These are phyloP conservation scores for Jaltomata sinuosa DNA, from an alignment of 257 asterid genomes.

Conservation along the genomic window DNA sequence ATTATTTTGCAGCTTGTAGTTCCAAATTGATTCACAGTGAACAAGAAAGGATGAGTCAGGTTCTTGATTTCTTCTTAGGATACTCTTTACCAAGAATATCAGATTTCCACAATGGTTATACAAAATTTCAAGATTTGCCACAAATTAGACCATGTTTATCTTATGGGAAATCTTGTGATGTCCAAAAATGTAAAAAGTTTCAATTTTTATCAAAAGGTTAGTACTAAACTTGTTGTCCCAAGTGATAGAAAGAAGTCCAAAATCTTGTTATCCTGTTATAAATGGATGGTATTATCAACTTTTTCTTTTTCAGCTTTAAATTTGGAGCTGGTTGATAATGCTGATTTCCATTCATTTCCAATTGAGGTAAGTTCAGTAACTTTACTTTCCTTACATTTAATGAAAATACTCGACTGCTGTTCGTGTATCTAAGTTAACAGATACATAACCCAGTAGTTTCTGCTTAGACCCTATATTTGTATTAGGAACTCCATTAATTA, in stretches of 20 bases:
- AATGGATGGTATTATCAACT: too few species aligned
- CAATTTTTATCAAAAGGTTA: constrained; percentile 35
- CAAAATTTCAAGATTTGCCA: constrained; percentile 4
- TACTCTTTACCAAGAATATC: constrained; percentile 6
- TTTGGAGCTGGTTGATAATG: constrained; percentile 19
- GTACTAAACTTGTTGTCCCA: background rate
- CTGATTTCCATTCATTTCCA: constrained; percentile 16
- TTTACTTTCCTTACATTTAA: background rate
- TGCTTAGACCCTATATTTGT: too few species aligned
- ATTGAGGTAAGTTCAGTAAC: constrained; percentile 19
- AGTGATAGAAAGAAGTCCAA: background rate
- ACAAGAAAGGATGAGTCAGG: constrained; percentile 30
- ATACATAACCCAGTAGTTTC: too few species aligned
- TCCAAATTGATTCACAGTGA: background rate
- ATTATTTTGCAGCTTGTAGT: background rate
- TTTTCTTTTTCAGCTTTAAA: constrained; percentile 14
- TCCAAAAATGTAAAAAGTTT: constrained; percentile 10
- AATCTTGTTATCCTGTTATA: background rate
- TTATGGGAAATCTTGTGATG: constrained; percentile 3
- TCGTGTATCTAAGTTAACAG: too few species aligned
- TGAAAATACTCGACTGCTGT: too few species aligned
- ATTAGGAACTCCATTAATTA: too few species aligned
- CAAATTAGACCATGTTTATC: constrained; percentile 7
- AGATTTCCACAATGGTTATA: background rate
- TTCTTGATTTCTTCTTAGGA: constrained; percentile 16